phyloP scores from a whole-genome alignment of 192 early-diverging fungal genomes.

The Haplosporangium gracile region DNA sequence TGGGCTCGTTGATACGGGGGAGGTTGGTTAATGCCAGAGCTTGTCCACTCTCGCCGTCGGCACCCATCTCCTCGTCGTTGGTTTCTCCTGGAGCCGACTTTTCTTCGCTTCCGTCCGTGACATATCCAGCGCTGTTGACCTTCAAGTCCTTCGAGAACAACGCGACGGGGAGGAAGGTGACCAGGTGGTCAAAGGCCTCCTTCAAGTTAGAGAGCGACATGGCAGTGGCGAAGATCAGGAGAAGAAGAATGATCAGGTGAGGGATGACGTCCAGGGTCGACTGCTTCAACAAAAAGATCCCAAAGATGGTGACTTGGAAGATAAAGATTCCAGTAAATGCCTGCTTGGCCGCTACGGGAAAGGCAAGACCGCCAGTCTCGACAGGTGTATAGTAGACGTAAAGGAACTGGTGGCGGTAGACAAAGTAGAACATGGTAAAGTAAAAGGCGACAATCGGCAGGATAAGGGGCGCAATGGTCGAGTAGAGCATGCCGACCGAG shows the following conservation, averaged over 20 bases:
- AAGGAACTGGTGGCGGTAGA: conserved; percentile 87
- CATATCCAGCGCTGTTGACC: conserved; percentile 22
- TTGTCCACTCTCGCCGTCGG: neutral
- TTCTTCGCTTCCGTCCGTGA: conserved; percentile 4
- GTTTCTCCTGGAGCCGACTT: neutral
- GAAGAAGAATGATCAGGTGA: conserved; percentile 24
- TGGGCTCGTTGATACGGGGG: neutral
- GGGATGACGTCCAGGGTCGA: conserved; percentile 59
- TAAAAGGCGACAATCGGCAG: conserved; percentile 79
- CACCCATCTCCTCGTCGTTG: conserved; percentile 18
- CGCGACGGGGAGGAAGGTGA: conserved; percentile 44
- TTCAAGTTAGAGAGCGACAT: conserved; percentile 25
- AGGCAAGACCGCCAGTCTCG: conserved; percentile 74
- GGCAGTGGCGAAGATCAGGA: conserved; percentile 18
- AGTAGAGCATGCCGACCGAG: conserved; percentile 80
- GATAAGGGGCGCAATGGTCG: conserved; percentile 83
- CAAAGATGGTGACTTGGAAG: conserved; percentile 77
- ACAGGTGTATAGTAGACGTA: conserved; percentile 75
- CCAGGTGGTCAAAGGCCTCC: conserved; percentile 41
- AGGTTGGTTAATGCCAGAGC: neutral
- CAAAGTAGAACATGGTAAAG: conserved; percentile 79
- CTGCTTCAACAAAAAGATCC: conserved; percentile 75
- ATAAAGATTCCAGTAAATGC: conserved; percentile 78
- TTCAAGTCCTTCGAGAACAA: conserved; percentile 50
- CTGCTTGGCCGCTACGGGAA: conserved; percentile 70